Conservation (phyloP, 2,329 filamentous ascomycete species). For the Cercospora zeae-maydis region DNA sequence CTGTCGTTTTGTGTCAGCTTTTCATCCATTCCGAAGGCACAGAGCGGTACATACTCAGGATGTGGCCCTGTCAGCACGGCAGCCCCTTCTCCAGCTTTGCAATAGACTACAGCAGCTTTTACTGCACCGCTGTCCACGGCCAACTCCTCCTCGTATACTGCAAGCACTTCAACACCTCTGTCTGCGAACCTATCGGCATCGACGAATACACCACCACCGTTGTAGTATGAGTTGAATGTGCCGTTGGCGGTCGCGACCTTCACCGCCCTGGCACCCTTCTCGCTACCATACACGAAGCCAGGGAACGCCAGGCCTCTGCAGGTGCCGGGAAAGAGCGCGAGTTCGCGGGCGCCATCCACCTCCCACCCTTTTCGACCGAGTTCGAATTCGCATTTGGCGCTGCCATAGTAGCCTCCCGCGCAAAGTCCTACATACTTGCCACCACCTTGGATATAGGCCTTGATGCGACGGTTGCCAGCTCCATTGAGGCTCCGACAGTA, state of each 20-base stretch:
- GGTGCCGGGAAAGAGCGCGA: constrained; percentile 81
- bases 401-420: constrained; percentile 90
- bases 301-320: constrained; percentile 83
- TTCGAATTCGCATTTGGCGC: constrained; percentile 81
- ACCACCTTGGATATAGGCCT: constrained; percentile 78
- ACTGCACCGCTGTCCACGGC: constrained; percentile 71
- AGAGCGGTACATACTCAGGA: constrained; percentile 67
- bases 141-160: constrained; percentile 70
- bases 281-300: constrained; percentile 87
- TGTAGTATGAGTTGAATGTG: constrained; percentile 79
- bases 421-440: constrained; percentile 89
- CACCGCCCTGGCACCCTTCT: constrained; percentile 73
- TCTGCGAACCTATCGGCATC: constrained; percentile 62
- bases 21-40: background rate
- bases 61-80: constrained; percentile 83
- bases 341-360: constrained; percentile 78
- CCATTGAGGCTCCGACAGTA: constrained; percentile 89
- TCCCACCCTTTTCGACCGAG: constrained; percentile 76
- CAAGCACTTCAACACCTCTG: constrained; percentile 73
- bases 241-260: constrained; percentile 60
- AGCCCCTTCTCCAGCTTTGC: constrained; percentile 74
- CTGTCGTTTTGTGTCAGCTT: constrained; percentile 45
- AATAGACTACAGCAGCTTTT: constrained; percentile 76
- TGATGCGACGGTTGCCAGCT: constrained; percentile 77
- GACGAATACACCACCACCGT: constrained; percentile 91